Base-by-base conservation (phyloP, 768 basidiomycete species). In the Tylopilus sp. region DNA sequence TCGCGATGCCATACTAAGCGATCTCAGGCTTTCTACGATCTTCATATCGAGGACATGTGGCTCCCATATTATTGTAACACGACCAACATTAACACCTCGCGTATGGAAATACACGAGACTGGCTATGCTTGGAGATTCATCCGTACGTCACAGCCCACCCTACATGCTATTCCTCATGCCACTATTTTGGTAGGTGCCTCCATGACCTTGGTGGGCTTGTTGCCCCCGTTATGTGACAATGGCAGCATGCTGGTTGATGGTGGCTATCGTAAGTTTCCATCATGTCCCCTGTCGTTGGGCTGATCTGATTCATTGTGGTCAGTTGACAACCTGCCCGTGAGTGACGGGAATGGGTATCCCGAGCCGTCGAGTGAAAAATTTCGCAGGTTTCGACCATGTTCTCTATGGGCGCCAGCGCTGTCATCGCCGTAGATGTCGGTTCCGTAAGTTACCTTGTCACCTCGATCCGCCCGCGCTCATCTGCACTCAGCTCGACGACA, bases 111-210 rank as follows among this genome's bases (percentile, higher is more conserved):
- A 38, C 97, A 99, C 63, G 89, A 95, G 61, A 91, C 92, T 13
- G 97, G 97, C n/a, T 98, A 98, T 73, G 96, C 97, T 13, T 99
- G 96, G 96, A 79, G 93, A 60, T 92, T 84, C 65, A 90, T 92
- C 50, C 88, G 92, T 90, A 66, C 60, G 78, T 64, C 41, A 42
- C 16, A 4, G 21, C 42, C 37, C n/a, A 47, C 12, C 11, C 12
- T 19, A 26, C 53, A 40, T 40, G 26, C 41, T 12, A 19, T 45
- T 38, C 3, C 30, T 48, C 36, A 61, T 54, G n/a, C 13, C 31
- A 56, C 50, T 13, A 40, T 51, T 46, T 55, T 12, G 42, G 55
- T 52, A 88, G 92, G 94, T 49, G 97, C 94, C 17, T 98, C 95
- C 1, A 99, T 99, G 97, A 92, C 95, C 1, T 72, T 99, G 59